Base-by-base conservation (phyloP, 192 early-diverging fungal species). In the Linnemannia zychae region DNA sequence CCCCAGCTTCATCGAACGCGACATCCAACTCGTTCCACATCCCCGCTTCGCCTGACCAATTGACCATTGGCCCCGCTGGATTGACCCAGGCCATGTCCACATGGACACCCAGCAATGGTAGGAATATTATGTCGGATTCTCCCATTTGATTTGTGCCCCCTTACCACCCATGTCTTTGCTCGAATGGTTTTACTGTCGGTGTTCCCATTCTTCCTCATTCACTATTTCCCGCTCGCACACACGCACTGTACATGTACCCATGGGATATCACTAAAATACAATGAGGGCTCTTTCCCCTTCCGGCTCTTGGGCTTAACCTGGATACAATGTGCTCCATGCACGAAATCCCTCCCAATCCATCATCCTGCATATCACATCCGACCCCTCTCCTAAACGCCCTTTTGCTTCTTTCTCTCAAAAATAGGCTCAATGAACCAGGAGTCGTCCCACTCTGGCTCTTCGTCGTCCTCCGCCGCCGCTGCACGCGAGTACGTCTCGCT, bases 11-110 rank as follows among this genome's bases (percentile, higher is more conserved):
- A 5, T 74, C 83, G 1, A 37, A 66, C 50, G 50, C 53, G 0
- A 66, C 81, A 31, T 63, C 75, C 5, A 75, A 65, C 33, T 68
- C 76, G 57, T 85, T 85, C 49, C 77, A 85, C 31, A 75, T 76
- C 40, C 83, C 83, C 31, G 77, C 83, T 4, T 85, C 83, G 4
- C 83, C 83, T 67, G 83, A 85, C 33, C 77, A 85, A 65, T 46
- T 85, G 46, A 38, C 72, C 16, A 48, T 75, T 18, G 72, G 65
- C 60, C 17, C 44, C 28, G 74, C 72, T 36, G 60, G 50, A 31
- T 66, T 82, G 74, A 76, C 53, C 20, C 80, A 69, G 44, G 67
- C 79, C 74, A 82, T 82, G 74, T 72, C 81, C 57, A 73, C 44
- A 48, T 82, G 81, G 81, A 77, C 81, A 67, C 3, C 81, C 57